Evolutionary conservation across 2,329 filamentous ascomycete species (phyloP), one percentile per base, ranked within the genome.

Genomic region (Venturia effusa): DNA sequence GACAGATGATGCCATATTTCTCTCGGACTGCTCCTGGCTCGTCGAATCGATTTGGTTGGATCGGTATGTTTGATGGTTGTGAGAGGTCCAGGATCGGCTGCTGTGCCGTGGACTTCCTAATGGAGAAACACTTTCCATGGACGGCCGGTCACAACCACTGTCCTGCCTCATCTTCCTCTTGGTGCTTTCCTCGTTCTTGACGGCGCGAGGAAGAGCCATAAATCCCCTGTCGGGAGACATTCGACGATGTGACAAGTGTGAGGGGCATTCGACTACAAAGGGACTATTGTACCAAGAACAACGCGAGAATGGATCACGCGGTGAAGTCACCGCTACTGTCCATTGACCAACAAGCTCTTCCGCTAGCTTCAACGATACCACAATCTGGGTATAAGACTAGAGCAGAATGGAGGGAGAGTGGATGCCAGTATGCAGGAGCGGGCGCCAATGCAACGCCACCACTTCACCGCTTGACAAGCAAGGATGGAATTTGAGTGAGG

Each of bases 221-320:
- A 34, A 37, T n/a, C 51, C 51, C 40, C 59, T 41, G 37, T 60
- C 59, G 15, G 59, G 59, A 40, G 59, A 60, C 59, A 60, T 60
- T 51, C 27, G 51, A 57, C 15, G 30, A 57, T 55, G 51, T 34
- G 51, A 34, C 5, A 15, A 19, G 30, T 57, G 51, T 34, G 51
- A 57, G 51, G 51, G 30, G 51, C 19, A 17, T 57, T 30, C 17
- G 27, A 30, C 27, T 13, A 34, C 51, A 57, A 57, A 34, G 11
- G 51, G 51, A 57, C 27, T 57, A 24, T 57, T 51, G 22, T 51
- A 51, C 30, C 40, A 32, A 60, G 59, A 60, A 43, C 34, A 60
- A 60, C 3, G 57, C 57, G 39, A 4, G 24, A 24, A 43, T n/a
- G 15, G 19, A 40, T 60, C 59, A 43, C 59, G 59, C 59, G 59